Base-by-base conservation (phyloP, 805 yeast genomes). In the Wickerhamiella siamensis region DNA sequence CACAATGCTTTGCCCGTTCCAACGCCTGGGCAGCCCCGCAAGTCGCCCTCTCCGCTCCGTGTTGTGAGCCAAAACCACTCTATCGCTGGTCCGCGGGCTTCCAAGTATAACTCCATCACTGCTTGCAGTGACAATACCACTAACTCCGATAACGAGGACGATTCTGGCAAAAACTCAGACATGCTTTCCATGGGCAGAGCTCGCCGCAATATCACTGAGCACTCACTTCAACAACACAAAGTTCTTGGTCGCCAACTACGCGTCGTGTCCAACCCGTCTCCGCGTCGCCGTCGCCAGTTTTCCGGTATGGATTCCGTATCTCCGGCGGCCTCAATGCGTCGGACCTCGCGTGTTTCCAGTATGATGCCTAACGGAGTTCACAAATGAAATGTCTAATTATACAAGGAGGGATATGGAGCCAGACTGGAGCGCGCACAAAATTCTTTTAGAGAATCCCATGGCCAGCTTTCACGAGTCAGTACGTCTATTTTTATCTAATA, bases 11-110 rank as follows among this genome's bases (percentile, higher is more conserved):
- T 91, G 16, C 98, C 97, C 4, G 72, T 73, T 49, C 83, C 83
- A 39, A 83, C 95, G 2, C 98, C 98, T 0, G 98, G 97, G 2
- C 98, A 91, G 61, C 98, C 98, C 33, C 73, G 96, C 55, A 88
- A 88, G 40, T 39, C 50, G 17, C 52, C 56, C 14, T 49, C 49
- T 4, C 41, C 43, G 5, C 17, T 29, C 20, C 50, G 47, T 12
- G 38, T 41, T 22, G 44, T 38, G 14, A 42, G 41, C 29, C 46
- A 35, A 16, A 38, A 40, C 18, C 39, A 39, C 10, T 36, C 27
- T 10, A 29, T 33, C 16, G 33, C 42, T 4, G 32, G 37, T 16
- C 34, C 38, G 10, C 38, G 31, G 3, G 51, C 51, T 4, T 42
- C 51, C 4, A 39, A 40, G 16, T 43, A 43, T 41, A 35, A 47